Percentiles rank a stretch among this genome's conserved stretches.
These are phyloP conservation scores for Apiospora marii DNA, from an alignment of 2,329 filamentous ascomycete species.

Conservation along the genomic window DNA sequence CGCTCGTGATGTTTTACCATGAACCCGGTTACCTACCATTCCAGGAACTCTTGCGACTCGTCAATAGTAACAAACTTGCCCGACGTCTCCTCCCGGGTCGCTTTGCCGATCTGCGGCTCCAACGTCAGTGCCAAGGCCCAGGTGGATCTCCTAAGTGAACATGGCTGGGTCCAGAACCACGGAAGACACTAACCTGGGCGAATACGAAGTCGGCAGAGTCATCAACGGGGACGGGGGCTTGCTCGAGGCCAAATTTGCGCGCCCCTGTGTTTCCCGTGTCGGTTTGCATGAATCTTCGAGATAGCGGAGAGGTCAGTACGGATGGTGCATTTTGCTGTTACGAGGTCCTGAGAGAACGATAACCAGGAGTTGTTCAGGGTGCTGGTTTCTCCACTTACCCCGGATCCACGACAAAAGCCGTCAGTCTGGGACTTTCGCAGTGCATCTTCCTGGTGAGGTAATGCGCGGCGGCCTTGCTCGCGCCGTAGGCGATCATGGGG, in stretches of 20 bases:
- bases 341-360: slow-evolving; percentile 7
- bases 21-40: slow-evolving; percentile 23
- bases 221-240: not conserved
- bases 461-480: slow-evolving; percentile 10
- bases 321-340: slow-evolving; percentile 25
- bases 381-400: slow-evolving; percentile 24
- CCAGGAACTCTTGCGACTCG: slow-evolving; percentile 26
- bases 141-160: not conserved
- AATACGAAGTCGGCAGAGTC: slow-evolving; percentile 27
- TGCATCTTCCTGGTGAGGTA: not conserved
- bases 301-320: slow-evolving; percentile 23
- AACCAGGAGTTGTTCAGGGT: too few relatives aligned
- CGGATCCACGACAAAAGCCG: not conserved
- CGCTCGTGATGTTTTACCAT: not conserved
- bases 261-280: slow-evolving; percentile 4
- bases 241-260: slow-evolving; percentile 24
- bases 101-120: slow-evolving; percentile 27
- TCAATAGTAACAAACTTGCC: slow-evolving; percentile 29
- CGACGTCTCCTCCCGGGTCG: slow-evolving; percentile 29
- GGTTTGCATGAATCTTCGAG: slow-evolving; percentile 22
- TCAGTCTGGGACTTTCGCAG: not conserved
- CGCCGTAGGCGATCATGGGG: slow-evolving; percentile 29
- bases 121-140: slow-evolving; percentile 9
- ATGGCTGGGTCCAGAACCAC: not conserved
- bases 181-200: slow-evolving; percentile 26